Evolutionary conservation across 352 stramenopile species (phyloP), one percentile per base, ranked within the genome.

Genomic region (Phytophthora gonapodyides): DNA sequence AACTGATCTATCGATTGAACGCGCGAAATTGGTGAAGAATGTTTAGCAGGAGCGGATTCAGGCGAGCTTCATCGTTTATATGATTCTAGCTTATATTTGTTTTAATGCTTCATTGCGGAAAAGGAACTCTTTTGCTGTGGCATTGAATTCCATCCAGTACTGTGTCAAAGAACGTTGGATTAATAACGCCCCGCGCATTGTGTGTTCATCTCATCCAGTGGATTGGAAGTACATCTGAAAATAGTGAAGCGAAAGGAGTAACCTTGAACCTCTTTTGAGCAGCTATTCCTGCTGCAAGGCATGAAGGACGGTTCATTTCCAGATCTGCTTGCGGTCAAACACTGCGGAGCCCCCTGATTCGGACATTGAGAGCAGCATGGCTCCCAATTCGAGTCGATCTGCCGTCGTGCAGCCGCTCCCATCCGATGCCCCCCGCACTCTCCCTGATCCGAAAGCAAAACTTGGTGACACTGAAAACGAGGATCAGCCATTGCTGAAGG

Each of bases 221-320:
- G 55, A 69, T 65, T 37, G 46, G 54, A 69, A 46, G 55, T 38
- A 61, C 40, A 21, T 16, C 17, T 69, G 62, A 69, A 69, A 69
- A 69, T 69, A 66, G 61, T 44, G 24, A 42, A n/a, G 6, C 15
- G 11, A 40, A 31, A 31, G 27, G 27, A 6, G 24, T 5, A 31
- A 31, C 27, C 6, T 7, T 41, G 5, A 37, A 16, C n/a, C 30
- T 47, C 24, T 9, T 48, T 51, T 40, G 33, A 2, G 27, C 7
- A 19, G 57, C 48, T 65, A 65, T 66, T 66, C 49, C 60, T 59
- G 38, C 48, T 46, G 5, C 8, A n/a, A 34, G 12, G 6, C 16
- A 36, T 42, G 27, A n/a, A 13, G 15, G 15, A 57, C 27, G 27
- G 27, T 8, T 43, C 54, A 64, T 50, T 69, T 40, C 2, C 45